Evolutionary conservation across 192 early-diverging fungal genomes (phyloP).

Genomic region (Diversispora eburnea): DNA sequence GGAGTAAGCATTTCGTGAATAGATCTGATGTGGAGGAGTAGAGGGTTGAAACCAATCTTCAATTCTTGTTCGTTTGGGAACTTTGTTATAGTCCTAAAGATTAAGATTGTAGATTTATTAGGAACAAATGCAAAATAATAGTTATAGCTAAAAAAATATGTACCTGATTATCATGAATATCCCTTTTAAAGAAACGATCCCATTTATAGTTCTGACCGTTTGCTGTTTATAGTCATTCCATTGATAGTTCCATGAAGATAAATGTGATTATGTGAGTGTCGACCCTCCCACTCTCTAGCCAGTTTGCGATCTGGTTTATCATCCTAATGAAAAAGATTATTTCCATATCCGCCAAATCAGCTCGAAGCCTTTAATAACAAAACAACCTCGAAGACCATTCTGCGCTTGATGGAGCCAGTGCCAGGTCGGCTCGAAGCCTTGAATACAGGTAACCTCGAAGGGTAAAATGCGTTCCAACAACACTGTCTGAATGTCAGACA

Average conservation of each 20-base stretch:
- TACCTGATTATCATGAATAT: neutral
- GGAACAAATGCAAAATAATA: constrained; percentile 6
- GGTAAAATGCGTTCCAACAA: constrained; percentile 14
- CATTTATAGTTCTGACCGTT: neutral
- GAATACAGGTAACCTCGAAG: constrained; percentile 15
- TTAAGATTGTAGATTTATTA: constrained; percentile 8
- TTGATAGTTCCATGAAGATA: neutral
- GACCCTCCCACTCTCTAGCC: constrained; percentile 9
- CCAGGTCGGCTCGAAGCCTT: constrained; percentile 22
- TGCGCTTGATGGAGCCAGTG: constrained; percentile 19
- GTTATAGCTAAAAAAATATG: neutral
- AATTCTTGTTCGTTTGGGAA: neutral
- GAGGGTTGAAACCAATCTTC: constrained; percentile 2
- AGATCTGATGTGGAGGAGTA: constrained; percentile 16
- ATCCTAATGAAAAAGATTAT: neutral
- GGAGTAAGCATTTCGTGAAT: neutral
- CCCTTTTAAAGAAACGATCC: neutral
- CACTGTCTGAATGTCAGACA: constrained; percentile 17
- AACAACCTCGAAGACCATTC: constrained; percentile 12
- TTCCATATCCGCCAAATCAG: neutral
- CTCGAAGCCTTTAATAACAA: constrained; percentile 15
- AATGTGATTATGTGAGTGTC: neutral
- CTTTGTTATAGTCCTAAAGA: constrained; percentile 3
- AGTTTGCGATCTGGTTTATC: constrained; percentile 1
- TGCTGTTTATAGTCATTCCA: constrained; percentile 1